phyloP scores from a whole-genome alignment of 73 alveolate genomes.

The Breviolum minutum region DNA sequence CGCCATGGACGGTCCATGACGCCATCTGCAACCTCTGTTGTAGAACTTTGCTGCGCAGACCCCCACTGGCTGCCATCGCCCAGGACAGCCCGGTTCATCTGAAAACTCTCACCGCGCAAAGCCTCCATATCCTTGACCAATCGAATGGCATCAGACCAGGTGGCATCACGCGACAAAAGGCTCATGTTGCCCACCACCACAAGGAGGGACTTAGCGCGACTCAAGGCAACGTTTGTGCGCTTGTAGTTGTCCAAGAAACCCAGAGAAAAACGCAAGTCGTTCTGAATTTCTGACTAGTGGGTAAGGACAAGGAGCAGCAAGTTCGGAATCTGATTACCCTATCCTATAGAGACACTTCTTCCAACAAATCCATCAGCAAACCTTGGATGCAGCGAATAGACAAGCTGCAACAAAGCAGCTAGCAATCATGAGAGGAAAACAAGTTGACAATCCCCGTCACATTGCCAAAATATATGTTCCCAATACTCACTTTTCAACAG shows the following conservation, averaged over 20 bases:
- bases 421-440: not conserved
- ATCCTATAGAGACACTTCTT: no score
- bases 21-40: conserved; percentile 15
- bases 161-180: not conserved
- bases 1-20: conserved; percentile 23
- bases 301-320: no score
- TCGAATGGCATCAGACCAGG: conserved; percentile 11
- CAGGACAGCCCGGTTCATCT: not conserved
- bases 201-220: conserved; percentile 37
- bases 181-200: conserved; percentile 63
- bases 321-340: no score
- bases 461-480: no score
- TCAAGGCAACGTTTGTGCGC: conserved; percentile 73
- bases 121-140: not conserved
- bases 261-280: conserved; percentile 27
- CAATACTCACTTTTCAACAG: no score
- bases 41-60: not conserved
- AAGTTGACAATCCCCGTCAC: no score
- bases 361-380: no score
- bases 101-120: not conserved
- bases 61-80: conserved; percentile 55
- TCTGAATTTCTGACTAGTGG: not conserved
- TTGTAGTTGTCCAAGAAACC: conserved; percentile 42
- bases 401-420: no score
- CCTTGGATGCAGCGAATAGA: no score